Percentiles rank a stretch among this genome's conserved stretches.
Evolutionary conservation across 2,329 filamentous ascomycete genomes (phyloP).

Genomic region (Hymenoscyphus albidus): DNA sequence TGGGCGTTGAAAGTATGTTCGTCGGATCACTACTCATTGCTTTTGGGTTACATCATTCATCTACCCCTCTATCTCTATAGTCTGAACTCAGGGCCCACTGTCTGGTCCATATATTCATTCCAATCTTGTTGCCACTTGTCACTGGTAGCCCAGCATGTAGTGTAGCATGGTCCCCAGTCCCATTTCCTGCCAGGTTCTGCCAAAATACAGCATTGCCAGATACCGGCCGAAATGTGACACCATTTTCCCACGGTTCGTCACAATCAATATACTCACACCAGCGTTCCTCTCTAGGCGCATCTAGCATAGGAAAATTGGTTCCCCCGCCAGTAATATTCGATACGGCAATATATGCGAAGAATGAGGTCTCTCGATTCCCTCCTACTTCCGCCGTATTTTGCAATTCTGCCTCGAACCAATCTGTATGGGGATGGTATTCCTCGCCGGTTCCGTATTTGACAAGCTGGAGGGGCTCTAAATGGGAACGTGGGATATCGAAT

Average conservation of each 20-base stretch:
- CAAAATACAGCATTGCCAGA: conserved; percentile 55
- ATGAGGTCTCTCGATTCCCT: not conserved
- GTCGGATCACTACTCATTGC: no score
- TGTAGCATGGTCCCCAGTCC: conserved; percentile 49
- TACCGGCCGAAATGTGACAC: not conserved
- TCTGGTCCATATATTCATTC: conserved; percentile 51
- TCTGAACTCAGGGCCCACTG: not conserved
- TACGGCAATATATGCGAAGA: not conserved
- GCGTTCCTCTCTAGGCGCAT: not conserved
- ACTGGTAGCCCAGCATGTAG: conserved; percentile 57
- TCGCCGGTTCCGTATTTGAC: not conserved
- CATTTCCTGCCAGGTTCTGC: conserved; percentile 52
- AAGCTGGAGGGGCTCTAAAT: conserved; percentile 1
- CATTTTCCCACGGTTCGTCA: not conserved
- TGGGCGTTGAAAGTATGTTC: no score
- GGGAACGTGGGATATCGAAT: not conserved
- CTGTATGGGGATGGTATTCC: not conserved
- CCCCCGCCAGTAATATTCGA: not conserved
- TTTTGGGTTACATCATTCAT: no score
- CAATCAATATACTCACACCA: conserved; percentile 2
- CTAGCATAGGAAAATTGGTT: not conserved
- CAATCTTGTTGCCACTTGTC: conserved; percentile 49
- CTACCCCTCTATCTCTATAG: no score
- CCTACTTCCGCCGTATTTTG: not conserved
- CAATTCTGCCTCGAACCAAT: not conserved